Evolutionary conservation across 2,329 filamentous ascomycete genomes (phyloP), one percentile per base, ranked within the genome.

Genomic region (Aspergillus aculeatus): DNA sequence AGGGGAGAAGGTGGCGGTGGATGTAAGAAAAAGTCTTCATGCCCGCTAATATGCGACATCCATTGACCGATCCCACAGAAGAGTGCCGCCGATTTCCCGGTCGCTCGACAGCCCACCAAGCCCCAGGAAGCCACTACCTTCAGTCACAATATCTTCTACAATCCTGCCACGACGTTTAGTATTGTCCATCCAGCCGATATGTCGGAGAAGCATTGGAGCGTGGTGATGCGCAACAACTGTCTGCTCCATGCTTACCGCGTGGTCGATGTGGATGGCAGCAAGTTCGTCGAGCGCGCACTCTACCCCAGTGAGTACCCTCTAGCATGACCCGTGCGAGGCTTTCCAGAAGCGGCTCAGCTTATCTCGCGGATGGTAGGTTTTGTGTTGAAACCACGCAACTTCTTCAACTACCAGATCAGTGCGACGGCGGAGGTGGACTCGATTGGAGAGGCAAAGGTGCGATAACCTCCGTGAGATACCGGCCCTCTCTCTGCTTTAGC

Each of bases 361-460:
- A 24, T 24, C 23, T 24, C 23, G 23, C 2, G 31, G 31, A 32
- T 19, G 12, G 14, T 21, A 57, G 56, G 24, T 4, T 57, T 57
- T 44, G 32, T 26, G 12, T 23, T 57, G 14, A 47, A 47, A 31
- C 49, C 49, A 5, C 56, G 56, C 6, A 12, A 47, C 7, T 57
- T 57, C 38, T 41, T 21, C n/a, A 47, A 57, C n/a, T 57, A 47
- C 7, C 35, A 57, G 50, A 47, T 52, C 12, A 50, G 47, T 23
- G 50, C 29, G 23, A 51, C 29, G 19, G 50, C 50, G 2, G 50
- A 31, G 10, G n/a, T 31, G 24, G 38, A 35, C 26, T 55, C 24
- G 2, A 49, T 47, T 21, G 44, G 24, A 2, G 31, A 35, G 31
- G 10, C 9, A 35, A 35, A 35, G 31, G 31, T 35, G 9, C 4